A percentile compares a stretch with the other conserved stretches of the same genome.
phyloP scores from a whole-genome alignment of 2,329 filamentous ascomycete genomes.

The Sporothrix pallida region DNA sequence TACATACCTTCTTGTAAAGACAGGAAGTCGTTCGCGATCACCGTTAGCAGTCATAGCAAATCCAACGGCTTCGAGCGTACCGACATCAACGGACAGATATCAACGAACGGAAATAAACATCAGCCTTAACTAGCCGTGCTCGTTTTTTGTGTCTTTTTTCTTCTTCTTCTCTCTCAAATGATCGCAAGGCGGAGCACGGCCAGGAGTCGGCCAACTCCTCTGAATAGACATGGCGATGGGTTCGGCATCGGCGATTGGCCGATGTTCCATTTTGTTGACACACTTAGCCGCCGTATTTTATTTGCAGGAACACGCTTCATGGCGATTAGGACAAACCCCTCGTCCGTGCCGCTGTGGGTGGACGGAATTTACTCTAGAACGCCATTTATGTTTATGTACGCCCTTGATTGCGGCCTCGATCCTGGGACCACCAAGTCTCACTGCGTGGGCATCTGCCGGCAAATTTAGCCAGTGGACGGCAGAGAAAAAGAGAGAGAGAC shows the following conservation, averaged over 20 bases:
- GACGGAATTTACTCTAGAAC: neutral
- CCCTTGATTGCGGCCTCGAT: neutral
- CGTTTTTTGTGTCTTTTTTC: too few species aligned
- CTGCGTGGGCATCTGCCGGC: slow-evolving; percentile 2
- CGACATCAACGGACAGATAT: too few species aligned
- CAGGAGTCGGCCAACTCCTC: neutral
- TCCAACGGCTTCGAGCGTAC: too few species aligned
- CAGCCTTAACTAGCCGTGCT: too few species aligned
- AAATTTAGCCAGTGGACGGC: neutral
- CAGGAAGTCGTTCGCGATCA: too few species aligned
- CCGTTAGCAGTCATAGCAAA: too few species aligned
- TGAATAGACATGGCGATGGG: neutral
- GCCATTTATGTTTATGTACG: neutral
- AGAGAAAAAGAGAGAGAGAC: neutral
- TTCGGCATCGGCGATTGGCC: neutral
- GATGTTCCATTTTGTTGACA: neutral
- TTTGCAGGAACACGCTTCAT: neutral
- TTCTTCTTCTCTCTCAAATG: too few species aligned
- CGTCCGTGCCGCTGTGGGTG: neutral
- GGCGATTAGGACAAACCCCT: neutral
- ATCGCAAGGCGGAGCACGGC: neutral
- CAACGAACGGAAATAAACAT: too few species aligned
- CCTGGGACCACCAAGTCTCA: slow-evolving; percentile 17
- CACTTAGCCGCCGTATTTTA: neutral
- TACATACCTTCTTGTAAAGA: too few species aligned